These are phyloP conservation scores for Fusarium lateritium DNA, from an alignment of 2,329 filamentous ascomycete species.

Conservation along the genomic window DNA sequence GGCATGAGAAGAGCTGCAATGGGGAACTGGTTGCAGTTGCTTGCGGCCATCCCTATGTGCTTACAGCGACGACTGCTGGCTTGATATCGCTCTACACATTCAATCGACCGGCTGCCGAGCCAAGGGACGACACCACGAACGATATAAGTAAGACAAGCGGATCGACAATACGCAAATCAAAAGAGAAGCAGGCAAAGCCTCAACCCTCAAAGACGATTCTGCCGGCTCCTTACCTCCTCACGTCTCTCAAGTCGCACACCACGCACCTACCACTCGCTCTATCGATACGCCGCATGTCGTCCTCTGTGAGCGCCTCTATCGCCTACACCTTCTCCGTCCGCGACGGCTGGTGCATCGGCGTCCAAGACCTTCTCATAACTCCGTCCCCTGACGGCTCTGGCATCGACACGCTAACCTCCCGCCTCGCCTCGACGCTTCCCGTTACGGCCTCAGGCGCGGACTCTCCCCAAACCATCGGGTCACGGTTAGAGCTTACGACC, in stretches of 20 bases:
- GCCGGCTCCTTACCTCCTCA: conserved; percentile 67
- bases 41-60: conserved; percentile 79
- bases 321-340: conserved; percentile 86
- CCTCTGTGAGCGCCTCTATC: conserved; percentile 82
- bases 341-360: conserved; percentile 88
- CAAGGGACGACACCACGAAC: conserved; percentile 14
- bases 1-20: conserved; percentile 73
- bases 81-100: conserved; percentile 84
- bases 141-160: conserved; percentile 6
- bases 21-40: conserved; percentile 80
- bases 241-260: conserved; percentile 85
- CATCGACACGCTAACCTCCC: conserved; percentile 54
- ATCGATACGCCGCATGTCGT: conserved; percentile 79
- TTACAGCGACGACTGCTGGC: conserved; percentile 83
- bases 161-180: not conserved
- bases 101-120: conserved; percentile 45
- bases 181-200: not conserved
- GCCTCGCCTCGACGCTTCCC: conserved; percentile 56
- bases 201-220: conserved; percentile 25
- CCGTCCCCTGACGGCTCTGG: conserved; percentile 45
- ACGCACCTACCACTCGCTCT: conserved; percentile 84
- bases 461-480: conserved; percentile 16
- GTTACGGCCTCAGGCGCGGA: conserved; percentile 44
- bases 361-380: conserved; percentile 86
- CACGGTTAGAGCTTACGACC: conserved; percentile 61